A percentile compares a stretch with the other conserved stretches of the same genome.
Conservation (phyloP, 169 alveolate genomes). For the Theileria annulata region DNA sequence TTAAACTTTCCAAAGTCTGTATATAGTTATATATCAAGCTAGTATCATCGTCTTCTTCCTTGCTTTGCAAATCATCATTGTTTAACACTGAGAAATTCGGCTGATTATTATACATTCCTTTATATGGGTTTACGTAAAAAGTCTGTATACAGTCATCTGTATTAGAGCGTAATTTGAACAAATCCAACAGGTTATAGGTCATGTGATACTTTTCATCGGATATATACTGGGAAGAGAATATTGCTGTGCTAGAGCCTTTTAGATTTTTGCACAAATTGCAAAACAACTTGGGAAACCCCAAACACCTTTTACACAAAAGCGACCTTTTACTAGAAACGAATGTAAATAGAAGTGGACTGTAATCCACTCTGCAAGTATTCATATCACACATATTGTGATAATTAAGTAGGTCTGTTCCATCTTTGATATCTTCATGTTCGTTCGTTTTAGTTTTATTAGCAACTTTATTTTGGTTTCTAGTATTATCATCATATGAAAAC, state of each 20-base stretch:
- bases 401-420: slow-evolving; percentile 22
- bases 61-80: not conserved
- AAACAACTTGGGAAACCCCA: slow-evolving; percentile 56
- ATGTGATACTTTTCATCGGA: slow-evolving; percentile 50
- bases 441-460: not conserved
- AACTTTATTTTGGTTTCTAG: not conserved
- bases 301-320: slow-evolving; percentile 57
- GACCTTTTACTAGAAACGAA: slow-evolving; percentile 41
- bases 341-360: slow-evolving; percentile 61
- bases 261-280: slow-evolving; percentile 50
- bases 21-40: slow-evolving; percentile 45
- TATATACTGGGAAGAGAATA: slow-evolving; percentile 34
- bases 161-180: slow-evolving; percentile 33
- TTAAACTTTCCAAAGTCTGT: slow-evolving; percentile 55
- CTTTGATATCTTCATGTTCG: not conserved
- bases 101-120: not conserved
- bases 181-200: slow-evolving; percentile 43
- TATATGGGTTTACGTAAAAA: not conserved
- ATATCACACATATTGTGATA: slow-evolving; percentile 45
- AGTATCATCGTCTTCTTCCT: slow-evolving; percentile 46
- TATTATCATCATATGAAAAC: not conserved
- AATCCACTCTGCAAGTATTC: slow-evolving; percentile 55
- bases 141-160: slow-evolving; percentile 12
- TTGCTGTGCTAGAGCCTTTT: slow-evolving; percentile 23
- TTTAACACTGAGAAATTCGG: not conserved